phyloP scores from a whole-genome alignment of 2,329 filamentous ascomycete genomes.

The Thelonectria discophora region DNA sequence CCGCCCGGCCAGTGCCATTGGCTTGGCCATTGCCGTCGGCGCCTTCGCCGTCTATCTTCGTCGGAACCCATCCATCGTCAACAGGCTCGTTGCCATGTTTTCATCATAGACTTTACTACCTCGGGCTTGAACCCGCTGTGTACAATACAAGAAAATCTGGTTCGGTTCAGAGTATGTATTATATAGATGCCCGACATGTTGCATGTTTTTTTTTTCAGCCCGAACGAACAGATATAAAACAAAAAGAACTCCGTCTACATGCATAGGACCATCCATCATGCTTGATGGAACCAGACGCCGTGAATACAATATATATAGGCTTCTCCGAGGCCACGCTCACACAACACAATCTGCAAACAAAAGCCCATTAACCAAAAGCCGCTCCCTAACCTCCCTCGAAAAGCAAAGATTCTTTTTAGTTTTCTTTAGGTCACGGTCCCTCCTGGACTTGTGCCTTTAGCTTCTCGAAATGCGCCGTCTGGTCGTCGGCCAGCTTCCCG shows the following conservation, averaged over 20 bases:
- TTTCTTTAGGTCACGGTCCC: constrained; percentile 26
- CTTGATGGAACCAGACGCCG: constrained; percentile 37
- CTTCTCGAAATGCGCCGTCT: constrained; percentile 77
- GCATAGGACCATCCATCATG: constrained; percentile 26
- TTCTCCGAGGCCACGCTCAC: constrained; percentile 31
- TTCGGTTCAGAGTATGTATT: constrained; percentile 1
- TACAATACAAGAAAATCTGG: background rate
- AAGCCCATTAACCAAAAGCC: background rate
- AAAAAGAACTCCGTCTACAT: constrained; percentile 23
- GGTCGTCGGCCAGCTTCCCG: constrained; percentile 78
- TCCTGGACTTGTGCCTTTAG: constrained; percentile 69
- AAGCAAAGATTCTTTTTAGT: too few species aligned
- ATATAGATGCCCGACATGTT: constrained; percentile 10
- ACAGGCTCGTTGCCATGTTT: constrained; percentile 42
- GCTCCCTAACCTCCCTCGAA: background rate
- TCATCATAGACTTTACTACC: constrained; percentile 24
- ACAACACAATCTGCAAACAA: constrained; percentile 21
- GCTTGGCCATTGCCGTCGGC: constrained; percentile 72
- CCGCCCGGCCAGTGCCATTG: constrained; percentile 68
- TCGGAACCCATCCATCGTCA: constrained; percentile 51
- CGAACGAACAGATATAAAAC: constrained; percentile 1
- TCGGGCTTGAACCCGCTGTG: too few species aligned
- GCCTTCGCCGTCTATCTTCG: constrained; percentile 74
- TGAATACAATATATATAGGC: constrained; percentile 26
- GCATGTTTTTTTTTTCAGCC: background rate